Evolutionary conservation across 169 alveolate species (phyloP), one percentile per base, ranked within the genome.

Genomic region (Eimeria sp.): DNA sequence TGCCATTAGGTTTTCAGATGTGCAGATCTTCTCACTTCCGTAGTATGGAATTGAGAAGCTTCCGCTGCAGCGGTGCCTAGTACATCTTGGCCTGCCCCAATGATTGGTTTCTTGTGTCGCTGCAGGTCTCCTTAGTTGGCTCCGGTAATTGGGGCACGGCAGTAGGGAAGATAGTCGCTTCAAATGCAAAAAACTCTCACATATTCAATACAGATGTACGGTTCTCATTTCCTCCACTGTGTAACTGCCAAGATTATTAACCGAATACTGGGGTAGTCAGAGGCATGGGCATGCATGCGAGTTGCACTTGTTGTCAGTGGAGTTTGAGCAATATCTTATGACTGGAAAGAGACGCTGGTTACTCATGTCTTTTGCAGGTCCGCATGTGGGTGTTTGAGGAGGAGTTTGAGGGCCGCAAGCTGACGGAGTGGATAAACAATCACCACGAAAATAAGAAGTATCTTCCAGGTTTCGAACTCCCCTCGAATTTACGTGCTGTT

Each of bases 121-220:
- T 49, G 30, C 95, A 93, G 99, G 98, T 98, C 45, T 96, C 98
- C 78, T 97, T 98, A 10, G 95, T 98, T 75, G 99, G 99, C 51
- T 97, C 99, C 83, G 99, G 99, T 7, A 98, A 97, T 92, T 98
- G 99, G 99, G 99, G 99, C 14, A 97, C 98, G 30, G 99, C 98
- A 45, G 96, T 97, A 51, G 98, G 98, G 47, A 98, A 97, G 94
- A 97, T 97, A 34, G 97, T 98, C 22, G 96, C 98, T 40, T 40
- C 90, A 34, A 96, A 96, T 49, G 96, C 97, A 57, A 57, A 75
- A 22, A 61, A 82, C 34, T 95, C 97, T 63, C 95, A 93, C 61
- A 70, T 95, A 20, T 95, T 95, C 83, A 70, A 92, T 75, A 61
- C 95, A 16, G 94, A 89, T 40, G 97, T 95, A 78, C 30, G 97